Evolutionary conservation across 768 basidiomycete species (phyloP).

Genomic region (Amanita inopinata): DNA sequence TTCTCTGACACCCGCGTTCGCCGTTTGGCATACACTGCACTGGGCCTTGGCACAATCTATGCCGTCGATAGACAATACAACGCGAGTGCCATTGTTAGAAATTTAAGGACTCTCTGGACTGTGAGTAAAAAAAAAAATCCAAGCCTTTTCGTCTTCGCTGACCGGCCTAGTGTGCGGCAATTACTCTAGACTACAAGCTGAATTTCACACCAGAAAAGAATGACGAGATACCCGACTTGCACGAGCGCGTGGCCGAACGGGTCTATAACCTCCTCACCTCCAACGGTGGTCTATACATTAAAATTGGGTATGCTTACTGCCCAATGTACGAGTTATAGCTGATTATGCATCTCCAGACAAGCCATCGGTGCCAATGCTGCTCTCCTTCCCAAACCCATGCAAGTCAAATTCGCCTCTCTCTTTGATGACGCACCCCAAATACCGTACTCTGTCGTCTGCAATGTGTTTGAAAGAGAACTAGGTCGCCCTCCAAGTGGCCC

Average conservation of each 20-base stretch:
- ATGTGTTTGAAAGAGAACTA: constrained; percentile 63
- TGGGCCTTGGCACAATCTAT: constrained; percentile 33
- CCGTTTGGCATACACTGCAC: constrained; percentile 25
- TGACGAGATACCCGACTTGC: constrained; percentile 68
- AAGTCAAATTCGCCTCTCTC: constrained; percentile 70
- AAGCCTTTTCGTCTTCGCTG: not conserved
- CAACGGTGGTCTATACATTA: constrained; percentile 83
- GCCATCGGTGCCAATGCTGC: constrained; percentile 81
- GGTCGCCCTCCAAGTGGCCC: constrained; percentile 56
- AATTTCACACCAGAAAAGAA: constrained; percentile 73
- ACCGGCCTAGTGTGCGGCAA: constrained; percentile 45
- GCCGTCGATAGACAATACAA: constrained; percentile 42
- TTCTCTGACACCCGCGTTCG: constrained; percentile 9
- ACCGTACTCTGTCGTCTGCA: constrained; percentile 55
- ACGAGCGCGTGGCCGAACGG: constrained; percentile 75
- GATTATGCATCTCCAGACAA: constrained; percentile 38
- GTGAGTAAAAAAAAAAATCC: too few species aligned
- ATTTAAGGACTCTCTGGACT: constrained; percentile 43
- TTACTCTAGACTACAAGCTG: constrained; percentile 77
- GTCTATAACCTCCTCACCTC: constrained; percentile 67
- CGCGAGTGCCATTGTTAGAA: constrained; percentile 46
- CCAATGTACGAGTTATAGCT: not conserved
- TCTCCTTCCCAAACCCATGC: constrained; percentile 73
- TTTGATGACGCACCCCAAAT: constrained; percentile 89
- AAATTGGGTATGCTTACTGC: constrained; percentile 42